Percentiles rank a stretch among this genome's conserved stretches.
Evolutionary conservation across 2,329 filamentous ascomycete genomes (phyloP).

Genomic region (Penicillium nordicum): DNA sequence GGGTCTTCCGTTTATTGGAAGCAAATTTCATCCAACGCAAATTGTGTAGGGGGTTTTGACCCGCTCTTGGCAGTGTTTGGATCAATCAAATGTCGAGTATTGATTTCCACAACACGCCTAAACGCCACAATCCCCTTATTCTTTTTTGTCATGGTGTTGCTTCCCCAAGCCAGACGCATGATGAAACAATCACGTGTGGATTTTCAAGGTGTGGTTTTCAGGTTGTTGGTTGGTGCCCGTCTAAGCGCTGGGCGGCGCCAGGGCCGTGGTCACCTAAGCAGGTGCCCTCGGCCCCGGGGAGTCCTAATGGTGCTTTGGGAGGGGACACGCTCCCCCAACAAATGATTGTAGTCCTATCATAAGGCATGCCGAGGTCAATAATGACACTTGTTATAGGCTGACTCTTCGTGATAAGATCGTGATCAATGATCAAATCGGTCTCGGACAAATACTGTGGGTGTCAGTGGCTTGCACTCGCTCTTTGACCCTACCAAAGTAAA

Average conservation of each 20-base stretch:
- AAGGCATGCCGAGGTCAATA: not conserved
- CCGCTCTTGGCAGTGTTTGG: conserved; percentile 1
- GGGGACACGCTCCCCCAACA: not conserved
- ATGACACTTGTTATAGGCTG: not conserved
- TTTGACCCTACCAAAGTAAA: not conserved
- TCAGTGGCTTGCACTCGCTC: not conserved
- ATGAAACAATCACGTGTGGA: not conserved
- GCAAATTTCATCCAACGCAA: not conserved
- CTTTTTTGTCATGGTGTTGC: not conserved
- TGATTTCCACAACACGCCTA: not conserved
- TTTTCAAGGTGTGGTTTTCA: not conserved
- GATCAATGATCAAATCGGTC: not conserved
- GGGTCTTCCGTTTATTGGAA: not conserved
- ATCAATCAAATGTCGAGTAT: conserved; percentile 1
- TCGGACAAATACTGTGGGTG: not conserved
- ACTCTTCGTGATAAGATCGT: not conserved
- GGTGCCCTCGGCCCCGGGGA: not conserved
- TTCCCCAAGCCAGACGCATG: not conserved
- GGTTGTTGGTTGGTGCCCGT: not conserved
- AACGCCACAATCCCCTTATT: conserved; percentile 1
- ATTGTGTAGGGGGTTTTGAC: not conserved
- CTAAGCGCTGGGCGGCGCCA: not conserved
- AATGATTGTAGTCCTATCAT: not conserved
- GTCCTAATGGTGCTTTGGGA: not conserved
- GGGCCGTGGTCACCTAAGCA: not conserved